A percentile compares a stretch with the other conserved stretches of the same genome.
phyloP scores from a whole-genome alignment of 1,139 yeast genomes.

The Candida anutae region DNA sequence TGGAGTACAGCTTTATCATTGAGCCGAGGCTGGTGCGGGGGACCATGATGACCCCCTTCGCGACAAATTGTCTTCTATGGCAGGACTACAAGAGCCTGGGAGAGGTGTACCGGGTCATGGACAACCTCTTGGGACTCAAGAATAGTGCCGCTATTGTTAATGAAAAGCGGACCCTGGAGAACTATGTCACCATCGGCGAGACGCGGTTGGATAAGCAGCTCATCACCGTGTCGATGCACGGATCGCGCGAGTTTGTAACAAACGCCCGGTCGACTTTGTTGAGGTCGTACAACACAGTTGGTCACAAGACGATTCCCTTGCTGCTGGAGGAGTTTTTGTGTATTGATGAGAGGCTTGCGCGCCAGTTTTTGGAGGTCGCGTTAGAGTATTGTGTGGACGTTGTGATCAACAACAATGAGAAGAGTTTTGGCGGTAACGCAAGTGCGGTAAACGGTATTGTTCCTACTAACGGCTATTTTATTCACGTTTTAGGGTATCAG shows the following conservation, averaged over 20 bases:
- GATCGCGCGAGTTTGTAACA: conserved; percentile 21
- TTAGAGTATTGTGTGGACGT: conserved; percentile 42
- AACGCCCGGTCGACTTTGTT: conserved; percentile 21
- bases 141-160: conserved; percentile 11
- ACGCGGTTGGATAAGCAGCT: conserved; percentile 23
- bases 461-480: conserved; percentile 6
- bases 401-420: conserved; percentile 31
- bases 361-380: conserved; percentile 33
- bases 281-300: conserved; percentile 26
- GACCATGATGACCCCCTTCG: conserved; percentile 16
- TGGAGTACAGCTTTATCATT: conserved; percentile 30
- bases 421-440: conserved; percentile 15
- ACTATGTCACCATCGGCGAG: conserved; percentile 17
- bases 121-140: conserved; percentile 18
- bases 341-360: conserved; percentile 17
- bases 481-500: conserved; percentile 43
- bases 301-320: conserved; percentile 25
- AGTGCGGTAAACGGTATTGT: conserved; percentile 5
- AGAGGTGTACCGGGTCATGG: conserved; percentile 15
- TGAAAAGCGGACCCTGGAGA: conserved; percentile 2
- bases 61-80: conserved; percentile 31
- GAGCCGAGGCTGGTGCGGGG: conserved; percentile 22
- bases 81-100: conserved; percentile 8
- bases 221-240: conserved; percentile 26
- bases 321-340: conserved; percentile 15